Conservation (phyloP, 352 stramenopile species). For the Aphanomyces stellatus region DNA sequence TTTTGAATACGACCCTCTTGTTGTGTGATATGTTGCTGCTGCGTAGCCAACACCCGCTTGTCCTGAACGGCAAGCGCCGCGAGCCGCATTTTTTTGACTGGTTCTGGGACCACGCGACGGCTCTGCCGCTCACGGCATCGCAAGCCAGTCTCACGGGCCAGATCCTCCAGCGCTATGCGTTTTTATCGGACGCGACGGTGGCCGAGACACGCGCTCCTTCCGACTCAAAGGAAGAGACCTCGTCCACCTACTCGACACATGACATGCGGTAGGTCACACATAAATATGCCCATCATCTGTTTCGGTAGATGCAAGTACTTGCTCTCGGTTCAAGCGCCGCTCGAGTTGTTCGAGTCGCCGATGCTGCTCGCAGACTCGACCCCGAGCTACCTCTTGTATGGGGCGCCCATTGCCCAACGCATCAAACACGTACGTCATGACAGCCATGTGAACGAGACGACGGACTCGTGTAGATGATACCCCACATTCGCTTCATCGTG, state of each 20-base stretch:
- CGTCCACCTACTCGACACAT: slow-evolving; percentile 27
- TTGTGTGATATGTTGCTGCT: neutral
- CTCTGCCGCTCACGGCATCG: slow-evolving; percentile 24
- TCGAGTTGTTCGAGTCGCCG: slow-evolving; percentile 33
- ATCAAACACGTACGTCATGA: slow-evolving; percentile 27
- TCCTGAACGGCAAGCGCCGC: slow-evolving; percentile 54
- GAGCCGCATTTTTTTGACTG: slow-evolving; percentile 65
- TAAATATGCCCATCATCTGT: slow-evolving; percentile 1
- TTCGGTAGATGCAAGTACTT: slow-evolving; percentile 43
- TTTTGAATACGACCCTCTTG: no score
- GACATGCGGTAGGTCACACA: slow-evolving; percentile 32
- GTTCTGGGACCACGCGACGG: slow-evolving; percentile 32
- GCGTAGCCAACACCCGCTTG: slow-evolving; percentile 76
- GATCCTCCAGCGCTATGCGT: slow-evolving; percentile 21
- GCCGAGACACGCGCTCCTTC: neutral
- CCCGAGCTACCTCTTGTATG: slow-evolving; percentile 73
- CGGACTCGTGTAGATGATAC: slow-evolving; percentile 28
- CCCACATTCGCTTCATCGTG: slow-evolving; percentile 75
- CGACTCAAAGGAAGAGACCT: neutral
- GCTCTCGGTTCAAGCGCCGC: slow-evolving; percentile 34
- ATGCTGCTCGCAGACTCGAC: slow-evolving; percentile 84
- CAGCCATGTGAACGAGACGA: no score
- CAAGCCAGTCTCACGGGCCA: slow-evolving; percentile 26
- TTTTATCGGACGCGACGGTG: neutral
- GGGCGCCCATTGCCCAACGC: slow-evolving; percentile 33